Conservation (phyloP, 108 stramenopile species). For the Asterionellopsis glacialis region DNA sequence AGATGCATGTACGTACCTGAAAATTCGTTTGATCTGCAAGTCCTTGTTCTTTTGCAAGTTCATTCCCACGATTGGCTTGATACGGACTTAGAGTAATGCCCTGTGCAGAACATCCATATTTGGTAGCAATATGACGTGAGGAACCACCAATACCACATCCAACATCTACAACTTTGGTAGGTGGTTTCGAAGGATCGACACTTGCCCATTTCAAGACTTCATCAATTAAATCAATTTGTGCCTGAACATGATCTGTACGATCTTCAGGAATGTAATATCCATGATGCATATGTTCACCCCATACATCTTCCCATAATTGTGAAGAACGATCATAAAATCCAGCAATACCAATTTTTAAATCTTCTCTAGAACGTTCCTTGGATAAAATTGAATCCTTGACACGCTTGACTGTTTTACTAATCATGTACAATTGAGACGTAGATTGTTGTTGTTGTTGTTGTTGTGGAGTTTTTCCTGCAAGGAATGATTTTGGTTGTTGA, state of each 20-base stretch:
- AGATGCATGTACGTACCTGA: conserved; percentile 51
- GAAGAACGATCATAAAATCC: conserved; percentile 93
- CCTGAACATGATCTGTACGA: conserved; percentile 74
- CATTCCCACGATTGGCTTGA: conserved; percentile 84
- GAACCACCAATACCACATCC: conserved; percentile 96
- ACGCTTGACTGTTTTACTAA: conserved; percentile 9
- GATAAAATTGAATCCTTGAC: conserved; percentile 60
- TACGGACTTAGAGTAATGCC: conserved; percentile 93
- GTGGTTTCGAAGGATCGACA: conserved; percentile 24
- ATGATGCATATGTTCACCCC: conserved; percentile 91
- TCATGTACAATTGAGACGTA: no score
- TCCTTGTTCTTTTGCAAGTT: conserved; percentile 79
- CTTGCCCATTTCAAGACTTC: conserved; percentile 85
- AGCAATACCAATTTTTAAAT: conserved; percentile 93
- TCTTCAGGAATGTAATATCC: conserved; percentile 83
- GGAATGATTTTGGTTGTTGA: no score
- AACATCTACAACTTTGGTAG: conserved; percentile 60
- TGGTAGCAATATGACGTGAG: conserved; percentile 81
- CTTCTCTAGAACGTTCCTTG: conserved; percentile 66
- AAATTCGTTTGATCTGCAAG: conserved; percentile 55
- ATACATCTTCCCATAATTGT: conserved; percentile 92
- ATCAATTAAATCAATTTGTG: conserved; percentile 93
- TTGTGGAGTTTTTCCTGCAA: no score
- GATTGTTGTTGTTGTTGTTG: no score
- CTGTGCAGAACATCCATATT: conserved; percentile 60